A percentile compares a stretch with the other conserved stretches of the same genome.
These are phyloP conservation scores for Elaeis guineensis DNA, from an alignment of 176 grass and related monocot genomes.

Conservation along the genomic window DNA sequence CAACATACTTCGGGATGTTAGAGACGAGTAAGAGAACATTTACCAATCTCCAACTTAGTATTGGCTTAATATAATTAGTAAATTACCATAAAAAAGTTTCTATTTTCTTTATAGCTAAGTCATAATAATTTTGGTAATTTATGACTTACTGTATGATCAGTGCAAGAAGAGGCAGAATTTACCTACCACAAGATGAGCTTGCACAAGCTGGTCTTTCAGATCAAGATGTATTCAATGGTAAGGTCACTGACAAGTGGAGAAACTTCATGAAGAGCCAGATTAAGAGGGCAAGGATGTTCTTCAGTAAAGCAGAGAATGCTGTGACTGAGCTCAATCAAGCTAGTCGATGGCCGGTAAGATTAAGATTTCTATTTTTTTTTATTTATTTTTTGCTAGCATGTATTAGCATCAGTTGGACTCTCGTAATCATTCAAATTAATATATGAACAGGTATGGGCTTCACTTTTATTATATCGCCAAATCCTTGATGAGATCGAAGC, in stretches of 20 bases:
- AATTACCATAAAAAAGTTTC: no score
- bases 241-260: conserved; percentile 58
- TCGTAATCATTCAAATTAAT: no score
- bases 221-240: conserved; percentile 63
- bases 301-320: conserved; percentile 56
- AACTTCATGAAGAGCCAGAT: conserved; percentile 78
- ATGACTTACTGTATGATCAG: conserved; percentile 10
- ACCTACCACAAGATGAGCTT: conserved; percentile 76
- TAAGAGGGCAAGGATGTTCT: conserved; percentile 53
- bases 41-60: no score
- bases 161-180: conserved; percentile 73
- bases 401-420: no score
- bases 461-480: conserved; percentile 71
- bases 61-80: no score
- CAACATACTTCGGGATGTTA: conserved; percentile 82
- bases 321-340: conserved; percentile 73
- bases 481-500: conserved; percentile 96
- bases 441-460: conserved; percentile 71
- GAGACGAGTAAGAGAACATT: conserved; percentile 57
- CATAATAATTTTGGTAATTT: no score
- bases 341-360: conserved; percentile 83
- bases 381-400: no score
- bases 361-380: background rate
- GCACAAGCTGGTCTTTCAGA: conserved; percentile 59
- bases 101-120: no score